Evolutionary conservation across 306 rosid species (phyloP).

Genomic region (Vigna unguiculata): DNA sequence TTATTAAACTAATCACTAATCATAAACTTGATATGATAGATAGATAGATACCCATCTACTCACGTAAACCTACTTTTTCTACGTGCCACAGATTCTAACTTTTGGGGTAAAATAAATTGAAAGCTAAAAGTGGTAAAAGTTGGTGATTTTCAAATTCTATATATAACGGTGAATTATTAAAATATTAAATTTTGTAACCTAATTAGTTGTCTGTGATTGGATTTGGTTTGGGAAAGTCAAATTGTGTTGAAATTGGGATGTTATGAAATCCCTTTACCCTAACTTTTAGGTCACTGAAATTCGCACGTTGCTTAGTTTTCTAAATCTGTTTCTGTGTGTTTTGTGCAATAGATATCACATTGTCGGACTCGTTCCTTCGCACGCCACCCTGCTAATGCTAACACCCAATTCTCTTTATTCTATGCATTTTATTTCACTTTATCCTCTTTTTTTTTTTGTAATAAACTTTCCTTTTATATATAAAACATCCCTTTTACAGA

Average conservation of each 20-base stretch:
- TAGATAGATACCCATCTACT: slow-evolving; percentile 53
- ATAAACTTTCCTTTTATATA: no score
- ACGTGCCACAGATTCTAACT: background rate
- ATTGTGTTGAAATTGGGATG: slow-evolving; percentile 16
- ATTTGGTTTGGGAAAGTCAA: slow-evolving; percentile 7
- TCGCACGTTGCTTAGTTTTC: slow-evolving; percentile 28
- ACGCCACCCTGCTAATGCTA: background rate
- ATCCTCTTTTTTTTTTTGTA: no score
- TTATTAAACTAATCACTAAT: slow-evolving; percentile 30
- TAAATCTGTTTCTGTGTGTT: slow-evolving; percentile 3
- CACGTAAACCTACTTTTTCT: slow-evolving; percentile 10
- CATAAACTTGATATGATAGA: slow-evolving; percentile 42
- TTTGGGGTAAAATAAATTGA: background rate
- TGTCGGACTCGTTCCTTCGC: background rate
- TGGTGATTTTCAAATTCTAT: no score
- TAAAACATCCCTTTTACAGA: no score
- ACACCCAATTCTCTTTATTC: no score
- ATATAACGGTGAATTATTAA: no score
- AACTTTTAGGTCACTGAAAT: slow-evolving; percentile 18
- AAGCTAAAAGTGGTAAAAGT: background rate
- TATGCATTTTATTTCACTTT: no score
- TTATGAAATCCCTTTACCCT: background rate
- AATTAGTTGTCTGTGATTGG: slow-evolving; percentile 30
- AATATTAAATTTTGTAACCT: no score
- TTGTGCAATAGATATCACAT: background rate